A percentile compares a stretch with the other conserved stretches of the same genome.
Evolutionary conservation across 768 basidiomycete species (phyloP).

Genomic region (Collybia sordida): DNA sequence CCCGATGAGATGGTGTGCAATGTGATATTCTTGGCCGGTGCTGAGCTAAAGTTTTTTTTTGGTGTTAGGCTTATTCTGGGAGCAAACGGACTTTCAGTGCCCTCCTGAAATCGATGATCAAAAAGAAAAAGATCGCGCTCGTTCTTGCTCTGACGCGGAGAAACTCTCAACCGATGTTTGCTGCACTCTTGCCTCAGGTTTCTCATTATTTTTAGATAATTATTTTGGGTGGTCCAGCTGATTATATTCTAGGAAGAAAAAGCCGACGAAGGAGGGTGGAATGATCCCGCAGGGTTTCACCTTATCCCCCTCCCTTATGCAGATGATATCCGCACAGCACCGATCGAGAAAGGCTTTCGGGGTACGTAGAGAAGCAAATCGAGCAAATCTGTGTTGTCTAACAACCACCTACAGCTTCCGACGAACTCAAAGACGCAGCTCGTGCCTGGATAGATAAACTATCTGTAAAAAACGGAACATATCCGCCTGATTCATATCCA

Average conservation of each 20-base stretch:
- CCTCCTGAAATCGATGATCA: slow-evolving; percentile 76
- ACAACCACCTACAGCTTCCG: slow-evolving; percentile 49
- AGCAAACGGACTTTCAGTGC: slow-evolving; percentile 92
- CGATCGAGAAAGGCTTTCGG: slow-evolving; percentile 61
- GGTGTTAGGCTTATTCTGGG: slow-evolving; percentile 71
- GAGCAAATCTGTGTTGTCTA: slow-evolving; percentile 4
- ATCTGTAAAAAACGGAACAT: slow-evolving; percentile 72
- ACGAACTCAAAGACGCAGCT: slow-evolving; percentile 67
- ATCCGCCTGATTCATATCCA: slow-evolving; percentile 86
- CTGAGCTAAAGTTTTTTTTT: background rate
- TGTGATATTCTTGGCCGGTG: no score
- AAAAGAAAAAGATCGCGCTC: slow-evolving; percentile 82
- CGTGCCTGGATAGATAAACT: slow-evolving; percentile 77
- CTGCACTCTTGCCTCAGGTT: slow-evolving; percentile 86
- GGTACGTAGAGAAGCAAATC: slow-evolving; percentile 39
- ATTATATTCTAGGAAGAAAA: slow-evolving; percentile 58
- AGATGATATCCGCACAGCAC: slow-evolving; percentile 87
- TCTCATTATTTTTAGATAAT: background rate
- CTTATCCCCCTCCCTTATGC: slow-evolving; percentile 91
- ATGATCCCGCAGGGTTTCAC: slow-evolving; percentile 89
- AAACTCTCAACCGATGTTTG: slow-evolving; percentile 78
- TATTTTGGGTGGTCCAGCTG: background rate
- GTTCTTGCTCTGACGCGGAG: slow-evolving; percentile 67
- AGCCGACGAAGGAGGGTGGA: slow-evolving; percentile 67
- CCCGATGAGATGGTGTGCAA: slow-evolving; percentile 86